Conservation (phyloP, 768 basidiomycete species). For the Calocybe cyanea region DNA sequence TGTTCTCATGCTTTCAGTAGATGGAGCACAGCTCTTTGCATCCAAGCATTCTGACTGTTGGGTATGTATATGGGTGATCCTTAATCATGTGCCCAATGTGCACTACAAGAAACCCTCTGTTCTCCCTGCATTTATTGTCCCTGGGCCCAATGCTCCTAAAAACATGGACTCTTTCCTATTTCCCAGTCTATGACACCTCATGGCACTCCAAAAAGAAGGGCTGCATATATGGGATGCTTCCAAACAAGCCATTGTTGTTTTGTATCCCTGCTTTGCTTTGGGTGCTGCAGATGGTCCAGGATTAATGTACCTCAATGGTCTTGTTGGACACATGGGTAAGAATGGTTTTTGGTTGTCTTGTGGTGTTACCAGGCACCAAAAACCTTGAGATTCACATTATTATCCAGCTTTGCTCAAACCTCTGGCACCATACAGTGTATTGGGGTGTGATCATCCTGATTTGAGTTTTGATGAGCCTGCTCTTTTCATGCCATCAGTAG, state of each 20-base stretch:
- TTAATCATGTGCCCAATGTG: too few relatives aligned
- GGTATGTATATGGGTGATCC: too few relatives aligned
- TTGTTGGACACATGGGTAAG: constrained; percentile 29
- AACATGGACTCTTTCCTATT: constrained; percentile 7
- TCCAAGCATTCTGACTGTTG: too few relatives aligned
- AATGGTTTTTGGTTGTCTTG: constrained; percentile 34
- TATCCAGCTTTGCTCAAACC: constrained; percentile 27
- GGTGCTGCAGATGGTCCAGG: constrained; percentile 31
- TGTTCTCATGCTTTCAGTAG: too few relatives aligned
- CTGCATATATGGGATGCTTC: constrained; percentile 28
- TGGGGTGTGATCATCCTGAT: constrained; percentile 22
- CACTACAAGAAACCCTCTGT: too few relatives aligned
- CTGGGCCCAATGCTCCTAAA: too few relatives aligned
- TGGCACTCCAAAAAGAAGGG: constrained; percentile 25
- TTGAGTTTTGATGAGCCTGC: too few relatives aligned
- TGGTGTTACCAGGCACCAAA: constrained; percentile 21
- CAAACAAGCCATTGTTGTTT: constrained; percentile 6
- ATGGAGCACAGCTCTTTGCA: too few relatives aligned
- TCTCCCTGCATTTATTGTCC: too few relatives aligned
- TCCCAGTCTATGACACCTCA: constrained; percentile 23
- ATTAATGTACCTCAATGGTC: constrained; percentile 21
- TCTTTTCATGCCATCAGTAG: too few relatives aligned
- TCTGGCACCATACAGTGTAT: constrained; percentile 18
- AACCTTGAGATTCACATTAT: constrained; percentile 21
- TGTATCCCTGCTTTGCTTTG: constrained; percentile 19